Percentiles rank a stretch among this genome's conserved stretches.
Evolutionary conservation across 352 stramenopile species (phyloP).

Genomic region (Pythium chondricola): DNA sequence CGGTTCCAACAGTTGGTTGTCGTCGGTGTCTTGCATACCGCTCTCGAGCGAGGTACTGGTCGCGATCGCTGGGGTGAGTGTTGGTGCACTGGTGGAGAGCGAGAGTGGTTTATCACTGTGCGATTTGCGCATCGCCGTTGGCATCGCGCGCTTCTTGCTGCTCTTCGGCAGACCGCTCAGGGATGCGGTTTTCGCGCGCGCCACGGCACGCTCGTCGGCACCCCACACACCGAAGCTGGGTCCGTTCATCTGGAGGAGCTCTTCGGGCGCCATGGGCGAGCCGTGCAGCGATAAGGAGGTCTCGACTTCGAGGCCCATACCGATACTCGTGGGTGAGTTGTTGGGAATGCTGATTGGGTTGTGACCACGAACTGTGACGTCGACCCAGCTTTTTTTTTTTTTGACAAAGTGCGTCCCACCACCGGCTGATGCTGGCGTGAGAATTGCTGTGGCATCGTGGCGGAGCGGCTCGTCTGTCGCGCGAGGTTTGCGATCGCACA

Average conservation of each 20-base stretch:
- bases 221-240: constrained; percentile 15
- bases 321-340: too few relatives aligned
- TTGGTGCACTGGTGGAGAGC: background rate
- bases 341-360: background rate
- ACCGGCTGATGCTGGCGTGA: constrained; percentile 6
- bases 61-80: constrained; percentile 1
- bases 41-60: constrained; percentile 32
- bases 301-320: constrained; percentile 17
- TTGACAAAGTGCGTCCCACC: constrained; percentile 1
- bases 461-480: background rate
- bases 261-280: constrained; percentile 4
- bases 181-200: constrained; percentile 12
- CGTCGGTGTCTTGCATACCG: constrained; percentile 12
- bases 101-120: constrained; percentile 24
- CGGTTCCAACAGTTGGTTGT: constrained; percentile 13
- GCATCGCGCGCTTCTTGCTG: constrained; percentile 10
- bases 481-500: background rate
- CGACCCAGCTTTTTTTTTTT: background rate
- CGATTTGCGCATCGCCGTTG: constrained; percentile 20
- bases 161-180: background rate
- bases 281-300: constrained; percentile 4
- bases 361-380: background rate
- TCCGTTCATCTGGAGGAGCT: constrained; percentile 6
- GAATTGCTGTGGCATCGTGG: constrained; percentile 1
- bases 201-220: constrained; percentile 5